Evolutionary conservation across 2,329 filamentous ascomycete species (phyloP).

Genomic region (Alternaria viburni): DNA sequence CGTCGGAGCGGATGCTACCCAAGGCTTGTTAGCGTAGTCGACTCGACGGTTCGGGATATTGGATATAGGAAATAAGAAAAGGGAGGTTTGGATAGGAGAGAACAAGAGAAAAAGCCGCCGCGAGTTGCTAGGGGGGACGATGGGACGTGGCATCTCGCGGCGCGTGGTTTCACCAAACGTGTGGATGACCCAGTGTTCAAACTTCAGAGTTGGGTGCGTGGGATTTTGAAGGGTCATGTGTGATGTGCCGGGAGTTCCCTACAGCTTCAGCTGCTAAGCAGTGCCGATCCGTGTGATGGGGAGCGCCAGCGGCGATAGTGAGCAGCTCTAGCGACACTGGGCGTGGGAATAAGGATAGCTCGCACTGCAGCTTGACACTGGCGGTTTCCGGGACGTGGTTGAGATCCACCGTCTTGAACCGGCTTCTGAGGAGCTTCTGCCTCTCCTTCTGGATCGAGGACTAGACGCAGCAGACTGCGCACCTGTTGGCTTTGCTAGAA

Average conservation of each 20-base stretch:
- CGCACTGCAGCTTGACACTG: background rate
- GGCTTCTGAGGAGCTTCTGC: conserved; percentile 1
- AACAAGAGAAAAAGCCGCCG: background rate
- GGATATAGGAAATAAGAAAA: conserved; percentile 11
- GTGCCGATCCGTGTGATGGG: conserved; percentile 1
- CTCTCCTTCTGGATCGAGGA: background rate
- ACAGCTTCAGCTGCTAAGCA: conserved; percentile 2
- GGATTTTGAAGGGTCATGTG: conserved; percentile 5
- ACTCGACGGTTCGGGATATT: conserved; percentile 18
- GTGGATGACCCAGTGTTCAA: conserved; percentile 4
- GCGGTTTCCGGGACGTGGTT: conserved; percentile 1
- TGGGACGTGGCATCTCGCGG: background rate
- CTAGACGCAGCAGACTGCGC: conserved; percentile 4
- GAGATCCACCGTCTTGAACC: background rate
- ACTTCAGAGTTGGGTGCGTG: background rate
- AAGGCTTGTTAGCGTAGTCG: conserved; percentile 13
- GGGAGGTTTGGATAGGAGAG: background rate
- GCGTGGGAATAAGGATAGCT: background rate
- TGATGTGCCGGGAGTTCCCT: background rate
- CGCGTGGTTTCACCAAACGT: conserved; percentile 5
- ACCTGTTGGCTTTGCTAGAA: background rate
- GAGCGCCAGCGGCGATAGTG: conserved; percentile 9
- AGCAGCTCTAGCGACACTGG: background rate
- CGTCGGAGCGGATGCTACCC: conserved; percentile 19
- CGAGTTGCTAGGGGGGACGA: background rate